Base-by-base conservation (phyloP, 768 basidiomycete species). In the Agaricus blazei region DNA sequence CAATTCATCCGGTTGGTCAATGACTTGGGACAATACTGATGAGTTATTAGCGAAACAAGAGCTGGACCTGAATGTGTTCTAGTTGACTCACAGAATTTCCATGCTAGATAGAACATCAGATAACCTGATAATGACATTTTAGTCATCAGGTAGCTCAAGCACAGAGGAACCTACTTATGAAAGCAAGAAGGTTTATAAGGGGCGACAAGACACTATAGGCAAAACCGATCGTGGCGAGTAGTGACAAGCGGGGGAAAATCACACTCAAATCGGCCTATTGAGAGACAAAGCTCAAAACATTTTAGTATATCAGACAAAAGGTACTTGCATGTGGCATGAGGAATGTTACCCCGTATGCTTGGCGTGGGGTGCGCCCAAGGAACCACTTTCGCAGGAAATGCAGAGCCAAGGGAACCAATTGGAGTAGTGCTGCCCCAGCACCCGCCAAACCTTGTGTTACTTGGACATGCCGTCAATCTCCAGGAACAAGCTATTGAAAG, bases 311-410 rank as follows among this genome's bases (percentile, higher is more conserved):
- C 19, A 9, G 4, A 27, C 51, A 31, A 38, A 23, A 38, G 44
- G n/a, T 34, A 58, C 72, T 60, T 58, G 77, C 78, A 4, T 71
- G 68, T 46, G 81, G 81, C 81, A 83, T 82, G 57, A 73, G 55
- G 59, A 79, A 82, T 0, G 76, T 80, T n/a, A 79, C 76, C 68
- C 65, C 68, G 62, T 75, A 88, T 4, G 85, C 81, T 54, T 84
- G 77, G 19, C 85, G 74, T 34, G 84, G 83, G 3, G 87, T 85
- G n/a, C 82, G 77, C 3, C 85, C 87, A 38, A 84, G 70, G 49
- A 88, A 76, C 73, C 81, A 79, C 59, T 86, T 80, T 59, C 79
- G 79, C 51, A 87, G 64, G 61, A 78, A 87, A 67, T 87, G 82
- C 12, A 86, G 52, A 5, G 79, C 58, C 8, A 88, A 65, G 7